Conservation (phyloP, 306 rosid species). For the Sophora flavescens region DNA sequence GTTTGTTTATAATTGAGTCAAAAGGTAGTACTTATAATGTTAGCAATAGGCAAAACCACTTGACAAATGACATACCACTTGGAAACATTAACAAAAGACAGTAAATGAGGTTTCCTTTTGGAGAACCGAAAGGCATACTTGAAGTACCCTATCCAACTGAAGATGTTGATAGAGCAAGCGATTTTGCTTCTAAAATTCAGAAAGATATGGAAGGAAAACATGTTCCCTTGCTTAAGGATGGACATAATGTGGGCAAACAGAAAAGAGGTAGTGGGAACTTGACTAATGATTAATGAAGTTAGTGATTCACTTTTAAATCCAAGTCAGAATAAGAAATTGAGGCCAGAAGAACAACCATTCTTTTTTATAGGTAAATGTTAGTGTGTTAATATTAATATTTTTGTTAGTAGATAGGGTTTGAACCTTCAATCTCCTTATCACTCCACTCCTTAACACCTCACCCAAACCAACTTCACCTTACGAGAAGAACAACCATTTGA, state of each 20-base stretch:
- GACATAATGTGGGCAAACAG: conserved; percentile 41
- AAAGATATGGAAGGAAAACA: conserved; percentile 46
- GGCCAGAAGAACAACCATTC: conserved; percentile 47
- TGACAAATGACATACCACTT: conserved; percentile 40
- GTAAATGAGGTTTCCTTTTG: conserved; percentile 44
- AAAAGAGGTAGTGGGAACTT: conserved; percentile 56
- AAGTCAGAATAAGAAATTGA: conserved; percentile 56
- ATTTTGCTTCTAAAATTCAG: neutral
- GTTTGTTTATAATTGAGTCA: no score
- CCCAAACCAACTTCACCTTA: no score
- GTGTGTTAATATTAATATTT: no score
- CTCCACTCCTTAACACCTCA: no score
- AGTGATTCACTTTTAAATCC: conserved; percentile 42
- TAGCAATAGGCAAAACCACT: conserved; percentile 27
- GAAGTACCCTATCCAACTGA: conserved; percentile 58
- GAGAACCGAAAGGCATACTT: conserved; percentile 68
- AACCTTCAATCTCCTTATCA: no score
- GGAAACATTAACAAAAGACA: conserved; percentile 41
- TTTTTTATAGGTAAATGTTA: no score
- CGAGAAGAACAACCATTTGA: no score
- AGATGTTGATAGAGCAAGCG: neutral
- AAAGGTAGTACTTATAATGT: conserved; percentile 40
- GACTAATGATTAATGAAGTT: conserved; percentile 27
- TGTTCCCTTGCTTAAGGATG: conserved; percentile 31
- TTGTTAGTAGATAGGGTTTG: no score